A percentile compares a stretch with the other conserved stretches of the same genome.
Conservation (phyloP, 345 rosid species). For the Aquilaria malaccensis region DNA sequence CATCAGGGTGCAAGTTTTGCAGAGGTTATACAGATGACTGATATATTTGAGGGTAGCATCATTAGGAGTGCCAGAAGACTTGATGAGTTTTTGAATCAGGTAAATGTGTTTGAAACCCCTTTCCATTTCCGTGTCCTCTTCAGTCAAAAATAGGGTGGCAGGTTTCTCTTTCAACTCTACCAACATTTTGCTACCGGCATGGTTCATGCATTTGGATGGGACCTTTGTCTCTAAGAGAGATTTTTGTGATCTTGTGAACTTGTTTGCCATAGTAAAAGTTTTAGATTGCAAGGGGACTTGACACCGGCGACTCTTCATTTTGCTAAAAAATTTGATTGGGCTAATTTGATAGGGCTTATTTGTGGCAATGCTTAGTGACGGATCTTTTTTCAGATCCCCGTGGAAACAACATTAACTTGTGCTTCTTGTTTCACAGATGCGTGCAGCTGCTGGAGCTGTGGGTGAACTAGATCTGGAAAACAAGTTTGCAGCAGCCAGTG, state of each 20-base stretch:
- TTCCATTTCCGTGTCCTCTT: slow-evolving; percentile 2
- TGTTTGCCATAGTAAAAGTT: no score
- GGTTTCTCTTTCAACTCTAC: no score
- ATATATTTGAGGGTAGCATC: slow-evolving; percentile 96
- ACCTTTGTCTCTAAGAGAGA: slow-evolving; percentile 3
- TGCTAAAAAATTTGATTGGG: background rate
- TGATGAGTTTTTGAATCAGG: slow-evolving; percentile 97
- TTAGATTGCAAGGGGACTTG: no score
- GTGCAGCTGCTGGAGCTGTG: slow-evolving; percentile 86
- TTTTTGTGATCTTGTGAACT: background rate
- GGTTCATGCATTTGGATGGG: background rate
- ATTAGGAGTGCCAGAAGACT: slow-evolving; percentile 91
- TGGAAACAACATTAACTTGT: background rate
- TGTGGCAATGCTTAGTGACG: background rate
- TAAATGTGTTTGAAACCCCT: slow-evolving; percentile 12
- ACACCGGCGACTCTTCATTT: no score
- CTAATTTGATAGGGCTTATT: background rate
- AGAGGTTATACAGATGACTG: slow-evolving; percentile 93
- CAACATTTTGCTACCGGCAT: no score
- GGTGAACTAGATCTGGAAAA: slow-evolving; percentile 69
- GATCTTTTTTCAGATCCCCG: background rate
- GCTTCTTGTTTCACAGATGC: slow-evolving; percentile 35
- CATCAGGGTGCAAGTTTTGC: slow-evolving; percentile 84
- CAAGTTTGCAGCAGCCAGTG: slow-evolving; percentile 88
- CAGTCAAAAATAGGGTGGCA: slow-evolving; percentile 1